Percentiles rank a stretch among this genome's conserved stretches.
Evolutionary conservation across 2,329 filamentous ascomycete species (phyloP).

Genomic region (Botrytis squamosa): DNA sequence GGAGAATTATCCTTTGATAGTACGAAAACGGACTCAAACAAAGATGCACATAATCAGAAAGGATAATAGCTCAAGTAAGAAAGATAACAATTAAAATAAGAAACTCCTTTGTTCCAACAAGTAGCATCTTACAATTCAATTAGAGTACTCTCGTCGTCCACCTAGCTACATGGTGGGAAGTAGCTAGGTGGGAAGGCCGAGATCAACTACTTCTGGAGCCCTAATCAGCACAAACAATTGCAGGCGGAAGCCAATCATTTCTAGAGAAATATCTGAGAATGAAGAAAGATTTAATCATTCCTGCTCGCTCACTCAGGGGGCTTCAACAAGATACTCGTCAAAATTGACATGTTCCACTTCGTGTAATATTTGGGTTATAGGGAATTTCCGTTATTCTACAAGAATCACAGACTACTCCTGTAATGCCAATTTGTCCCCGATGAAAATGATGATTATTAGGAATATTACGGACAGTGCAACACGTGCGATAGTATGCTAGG

Average conservation of each 20-base stretch:
- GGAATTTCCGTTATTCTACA: not conserved
- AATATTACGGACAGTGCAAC: not conserved
- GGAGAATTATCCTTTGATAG: slow-evolving; percentile 15
- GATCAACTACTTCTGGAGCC: too few species aligned
- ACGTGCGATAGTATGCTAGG: not conserved
- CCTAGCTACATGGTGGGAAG: not conserved
- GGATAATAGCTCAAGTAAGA: not conserved
- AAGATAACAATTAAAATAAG: not conserved
- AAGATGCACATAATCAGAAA: slow-evolving; percentile 7
- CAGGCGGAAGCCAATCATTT: not conserved
- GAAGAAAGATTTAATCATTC: not conserved
- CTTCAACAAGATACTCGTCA: not conserved
- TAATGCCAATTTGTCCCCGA: not conserved
- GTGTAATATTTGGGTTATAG: too few species aligned
- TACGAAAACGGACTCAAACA: slow-evolving; percentile 16
- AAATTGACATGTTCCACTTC: not conserved
- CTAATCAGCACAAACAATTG: not conserved
- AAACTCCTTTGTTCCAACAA: slow-evolving; percentile 7
- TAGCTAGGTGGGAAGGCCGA: not conserved
- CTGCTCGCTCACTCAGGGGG: not conserved
- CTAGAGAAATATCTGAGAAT: not conserved
- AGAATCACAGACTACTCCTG: not conserved
- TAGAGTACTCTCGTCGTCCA: not conserved
- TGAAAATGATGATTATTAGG: not conserved
- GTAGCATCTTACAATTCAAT: not conserved